Evolutionary conservation across 306 rosid species (phyloP), one percentile per base, ranked within the genome.

Genomic region (Adenanthera pavonina): DNA sequence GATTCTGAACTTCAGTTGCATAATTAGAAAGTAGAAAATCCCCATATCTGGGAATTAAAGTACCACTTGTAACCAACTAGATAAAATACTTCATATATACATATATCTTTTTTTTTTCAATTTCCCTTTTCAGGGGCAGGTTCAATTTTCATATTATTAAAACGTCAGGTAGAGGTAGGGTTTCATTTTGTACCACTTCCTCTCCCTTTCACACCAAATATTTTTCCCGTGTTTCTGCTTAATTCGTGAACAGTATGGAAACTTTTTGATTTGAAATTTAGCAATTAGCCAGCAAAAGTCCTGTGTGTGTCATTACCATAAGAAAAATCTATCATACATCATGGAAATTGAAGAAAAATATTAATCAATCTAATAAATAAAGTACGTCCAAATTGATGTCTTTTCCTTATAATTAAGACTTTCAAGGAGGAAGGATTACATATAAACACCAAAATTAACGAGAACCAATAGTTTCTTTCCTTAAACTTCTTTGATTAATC

Each of bases 101-200:
- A 69, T 62, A 14, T 36, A 11, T 2, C 60, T 60, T 59, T 30
- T 54, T 82, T 61, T 41, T 56, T 78, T 74, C 15, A 8, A 9
- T 44, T 69, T 67, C 25, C 14, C 51, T 44, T n/a, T 72, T 17
- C 7, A 0, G 38, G 80, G 78, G 56, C 16, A 54, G 48, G 72
- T 38, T 81, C 67, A 64, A 56, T 54, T 81, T 81, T 69, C 78
- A 84, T 81, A 81, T 78, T 43, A 78, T 81, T 70, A 78, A 70
- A 48, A 65, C 69, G 90, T 70, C 75, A 81, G 84, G 81, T 75
- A 81, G 80, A 84, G 87, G 84, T 81, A 87, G 81, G 72, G 48
- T 14, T 81, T 41, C 30, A 73, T 77, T 38, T 81, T 87, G 82
- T 88, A 84, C 80, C 87, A 71, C 80, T 40, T 20, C 74, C 74